These are phyloP conservation scores for Nicotiana rustica DNA, from an alignment of 305 asterid genomes.

Conservation along the genomic window DNA sequence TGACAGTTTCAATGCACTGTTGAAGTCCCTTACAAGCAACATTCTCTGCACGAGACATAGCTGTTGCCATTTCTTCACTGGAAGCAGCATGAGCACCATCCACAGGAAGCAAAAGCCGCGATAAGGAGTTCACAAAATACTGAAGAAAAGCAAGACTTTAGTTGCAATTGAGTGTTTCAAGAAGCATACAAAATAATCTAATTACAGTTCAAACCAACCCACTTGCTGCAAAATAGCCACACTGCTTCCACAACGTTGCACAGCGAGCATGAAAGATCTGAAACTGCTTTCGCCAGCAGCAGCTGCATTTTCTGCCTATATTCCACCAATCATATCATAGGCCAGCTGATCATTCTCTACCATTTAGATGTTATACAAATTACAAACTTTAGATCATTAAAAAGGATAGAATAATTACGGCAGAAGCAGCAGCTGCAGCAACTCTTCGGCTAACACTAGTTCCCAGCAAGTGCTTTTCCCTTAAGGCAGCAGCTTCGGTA, in stretches of 20 bases:
- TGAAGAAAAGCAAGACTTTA: slow-evolving; percentile 46
- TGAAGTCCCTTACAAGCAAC: slow-evolving; percentile 96
- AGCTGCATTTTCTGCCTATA: slow-evolving; percentile 96
- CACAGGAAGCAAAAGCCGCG: slow-evolving; percentile 89
- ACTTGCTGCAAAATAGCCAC: slow-evolving; percentile 98
- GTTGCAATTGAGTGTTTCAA: slow-evolving; percentile 9
- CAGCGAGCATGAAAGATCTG: slow-evolving; percentile 93
- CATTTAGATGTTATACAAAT: neutral
- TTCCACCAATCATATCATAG: slow-evolving; percentile 31
- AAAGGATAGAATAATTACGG: slow-evolving; percentile 55
- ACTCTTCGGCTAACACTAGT: slow-evolving; percentile 88
- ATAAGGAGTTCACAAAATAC: slow-evolving; percentile 87
- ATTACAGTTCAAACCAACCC: slow-evolving; percentile 40
- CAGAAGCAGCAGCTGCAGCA: slow-evolving; percentile 97
- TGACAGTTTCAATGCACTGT: slow-evolving; percentile 92
- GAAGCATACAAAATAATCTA: neutral
- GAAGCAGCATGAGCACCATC: slow-evolving; percentile 96
- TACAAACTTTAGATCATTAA: slow-evolving; percentile 28
- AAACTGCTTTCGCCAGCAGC: slow-evolving; percentile 98
- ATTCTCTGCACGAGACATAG: slow-evolving; percentile 94
- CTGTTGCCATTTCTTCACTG: slow-evolving; percentile 95
- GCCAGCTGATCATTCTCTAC: slow-evolving; percentile 14
- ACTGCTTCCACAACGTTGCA: slow-evolving; percentile 96
- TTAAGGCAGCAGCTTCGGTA: slow-evolving; percentile 85
- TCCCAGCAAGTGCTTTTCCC: slow-evolving; percentile 91